Percentiles rank a stretch among this genome's conserved stretches.
Evolutionary conservation across 805 yeast species (phyloP).

Genomic region (Cyberlindnera xylosilytica): DNA sequence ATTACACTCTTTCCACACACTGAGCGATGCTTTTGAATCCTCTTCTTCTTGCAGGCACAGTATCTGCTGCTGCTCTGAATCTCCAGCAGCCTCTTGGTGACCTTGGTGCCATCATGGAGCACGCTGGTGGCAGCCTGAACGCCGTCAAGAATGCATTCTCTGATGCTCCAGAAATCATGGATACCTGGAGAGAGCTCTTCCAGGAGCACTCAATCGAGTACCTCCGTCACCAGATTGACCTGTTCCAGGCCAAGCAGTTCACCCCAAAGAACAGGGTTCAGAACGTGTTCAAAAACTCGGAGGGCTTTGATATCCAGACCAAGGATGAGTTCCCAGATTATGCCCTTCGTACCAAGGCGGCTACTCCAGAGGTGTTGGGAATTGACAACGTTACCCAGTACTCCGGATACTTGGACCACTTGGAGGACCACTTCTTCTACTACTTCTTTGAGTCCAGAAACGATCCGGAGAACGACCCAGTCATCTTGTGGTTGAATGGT

Average conservation of each 20-base stretch:
- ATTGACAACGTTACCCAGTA: slow-evolving; percentile 77
- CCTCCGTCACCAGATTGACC: slow-evolving; percentile 12
- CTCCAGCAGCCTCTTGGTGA: slow-evolving; percentile 13
- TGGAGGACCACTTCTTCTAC: slow-evolving; percentile 80
- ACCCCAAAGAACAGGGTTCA: slow-evolving; percentile 19
- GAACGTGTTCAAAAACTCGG: slow-evolving; percentile 6
- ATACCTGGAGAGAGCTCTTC: slow-evolving; percentile 29
- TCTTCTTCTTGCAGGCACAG: slow-evolving; percentile 8
- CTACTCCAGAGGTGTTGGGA: slow-evolving; percentile 51
- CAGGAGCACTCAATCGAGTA: slow-evolving; percentile 30
- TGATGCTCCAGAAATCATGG: slow-evolving; percentile 14
- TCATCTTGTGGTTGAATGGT: slow-evolving; percentile 86
- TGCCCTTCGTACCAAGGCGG: slow-evolving; percentile 17
- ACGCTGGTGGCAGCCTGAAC: slow-evolving; percentile 10
- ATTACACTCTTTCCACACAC: too few species aligned
- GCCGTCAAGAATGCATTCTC: slow-evolving; percentile 6
- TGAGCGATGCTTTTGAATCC: slow-evolving; percentile 8
- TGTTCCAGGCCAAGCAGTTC: slow-evolving; percentile 12
- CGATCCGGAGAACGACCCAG: slow-evolving; percentile 83
- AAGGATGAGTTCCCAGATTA: slow-evolving; percentile 13
- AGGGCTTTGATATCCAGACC: slow-evolving; percentile 8
- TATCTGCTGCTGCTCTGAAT: slow-evolving; percentile 15
- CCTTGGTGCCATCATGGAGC: slow-evolving; percentile 6
- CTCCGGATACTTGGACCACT: slow-evolving; percentile 80
- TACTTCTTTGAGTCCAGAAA: slow-evolving; percentile 88